Evolutionary conservation across 2,329 filamentous ascomycete genomes (phyloP), one percentile per base, ranked within the genome.

Genomic region (Pleomassaria siparia): DNA sequence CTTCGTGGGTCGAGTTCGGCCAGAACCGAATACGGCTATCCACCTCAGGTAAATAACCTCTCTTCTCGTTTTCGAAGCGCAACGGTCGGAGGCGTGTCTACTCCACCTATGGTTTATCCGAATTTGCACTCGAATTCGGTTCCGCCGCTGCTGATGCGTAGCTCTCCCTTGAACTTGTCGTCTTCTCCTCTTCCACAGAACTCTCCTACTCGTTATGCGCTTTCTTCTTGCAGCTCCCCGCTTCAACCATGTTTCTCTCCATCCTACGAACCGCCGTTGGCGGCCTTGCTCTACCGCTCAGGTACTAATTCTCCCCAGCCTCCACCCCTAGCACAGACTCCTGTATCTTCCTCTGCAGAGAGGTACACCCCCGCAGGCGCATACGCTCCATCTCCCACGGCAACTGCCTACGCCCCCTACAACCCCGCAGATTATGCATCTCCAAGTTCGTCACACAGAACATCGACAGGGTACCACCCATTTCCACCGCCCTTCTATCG

Each of bases 261-360:
- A 7, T 69, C 67, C 51, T 66, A 62, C 44, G 64, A 68, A 48
- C 66, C 67, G 55, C 67, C 66, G 58, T 54, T 67, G 50, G 67
- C 67, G 41, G 55, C 64, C 21, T 44, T 68, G 32, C 54, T 69
- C 41, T 59, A 56, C 33, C 62, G 55, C 26, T 55, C 67, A 49
- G 47, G 46, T 39, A 67, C 67, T 70, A 63, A 70, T 62, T 44
- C 62, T 21, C 58, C 55, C 22, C 63, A 70, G 44, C 58, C 55
- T 25, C 63, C 69, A 39, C 59, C 63, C 48, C 45, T 52, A 46
- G 40, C 42, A 10, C 58, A 54, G 10, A 40, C 55, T 22, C 36
- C 43, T 43, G 44, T 47, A 36, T 61, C 63, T 40, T 46, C 58
- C 8, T 58, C 62, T 30, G 59, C 62, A 42, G 56, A 63, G 28